Conservation (phyloP, 257 asterid genomes). For the Solanum phureja region DNA sequence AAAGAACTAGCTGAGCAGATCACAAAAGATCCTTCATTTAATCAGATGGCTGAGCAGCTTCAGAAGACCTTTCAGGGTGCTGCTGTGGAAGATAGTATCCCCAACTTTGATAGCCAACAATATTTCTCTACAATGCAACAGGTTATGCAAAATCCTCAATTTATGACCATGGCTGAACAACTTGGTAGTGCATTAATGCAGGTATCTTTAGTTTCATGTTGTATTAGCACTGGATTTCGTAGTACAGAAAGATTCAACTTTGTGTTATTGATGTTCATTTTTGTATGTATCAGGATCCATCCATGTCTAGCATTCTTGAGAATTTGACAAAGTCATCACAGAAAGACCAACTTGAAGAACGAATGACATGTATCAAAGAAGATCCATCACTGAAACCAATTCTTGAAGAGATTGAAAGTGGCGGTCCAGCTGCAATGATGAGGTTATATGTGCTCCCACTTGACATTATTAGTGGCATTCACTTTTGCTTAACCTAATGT, state of each 20-base stretch:
- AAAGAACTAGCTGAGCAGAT: slow-evolving; percentile 94
- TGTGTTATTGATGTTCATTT: neutral
- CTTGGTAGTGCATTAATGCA: slow-evolving; percentile 87
- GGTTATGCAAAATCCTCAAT: slow-evolving; percentile 98
- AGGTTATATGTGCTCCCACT: slow-evolving; percentile 31
- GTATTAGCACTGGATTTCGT: neutral
- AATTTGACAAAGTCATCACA: slow-evolving; percentile 72
- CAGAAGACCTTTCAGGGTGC: slow-evolving; percentile 86
- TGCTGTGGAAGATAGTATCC: slow-evolving; percentile 52
- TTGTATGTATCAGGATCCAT: slow-evolving; percentile 58
- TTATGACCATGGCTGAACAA: slow-evolving; percentile 92
- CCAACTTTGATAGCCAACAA: slow-evolving; percentile 80
- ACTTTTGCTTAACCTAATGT: neutral
- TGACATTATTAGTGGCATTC: neutral
- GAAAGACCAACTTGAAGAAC: slow-evolving; percentile 79
- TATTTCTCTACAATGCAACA: slow-evolving; percentile 88
- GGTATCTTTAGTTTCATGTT: slow-evolving; percentile 29
- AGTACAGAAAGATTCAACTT: neutral
- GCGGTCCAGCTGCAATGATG: slow-evolving; percentile 99
- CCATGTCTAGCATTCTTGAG: slow-evolving; percentile 95
- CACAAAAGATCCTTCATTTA: slow-evolving; percentile 83
- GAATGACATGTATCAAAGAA: slow-evolving; percentile 72
- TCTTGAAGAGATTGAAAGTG: slow-evolving; percentile 86
- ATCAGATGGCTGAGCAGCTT: slow-evolving; percentile 96
- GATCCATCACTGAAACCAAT: slow-evolving; percentile 97